Base-by-base conservation (phyloP, 2,329 filamentous ascomycete genomes). In the Aaosphaeria arxii region DNA sequence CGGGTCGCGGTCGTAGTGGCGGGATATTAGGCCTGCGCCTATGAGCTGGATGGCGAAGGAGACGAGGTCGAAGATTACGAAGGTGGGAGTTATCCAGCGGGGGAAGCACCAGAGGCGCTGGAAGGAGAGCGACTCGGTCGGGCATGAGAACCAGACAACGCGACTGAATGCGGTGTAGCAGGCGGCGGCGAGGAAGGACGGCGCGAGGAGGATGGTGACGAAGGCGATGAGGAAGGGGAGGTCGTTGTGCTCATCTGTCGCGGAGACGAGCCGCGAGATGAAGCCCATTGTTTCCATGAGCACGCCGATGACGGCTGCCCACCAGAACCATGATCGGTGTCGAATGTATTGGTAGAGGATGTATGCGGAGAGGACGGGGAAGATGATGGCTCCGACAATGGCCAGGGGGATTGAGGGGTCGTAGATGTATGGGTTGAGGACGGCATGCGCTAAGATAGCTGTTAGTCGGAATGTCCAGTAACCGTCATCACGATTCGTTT, bases 271-370 rank as follows among this genome's bases (percentile, higher is more conserved):
- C 45, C 81, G 76, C 9, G 74, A 77, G 36, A 78, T 59, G 55
- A 82, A 82, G 11, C 80, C 80, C 17, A 82, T 66, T 0, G 67
- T 61, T 55, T 82, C 77, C 58, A 81, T 68, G 24, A 63, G 6
- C 5, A 69, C 54, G 44, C 54, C 64, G 45, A 66, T 63, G 39
- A 68, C 54, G 43, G 60, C 59, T 0, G 64, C 56, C 65, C 65
- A 69, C 57, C 68, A 67, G 50, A 70, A 70, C 59, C 62, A 70
- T 52, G 66, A 63, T 33, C 57, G 57, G 38, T 67, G 57, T n/a
- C 65, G 65, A 32, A 67, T 45, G 47, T 63, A 67, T 46, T 69
- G 65, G 43, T 67, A 66, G 33, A 66, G 39, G 9, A 65, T 62
- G 42, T 62, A 53, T 44, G 49, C 13, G 43, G 62, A 63, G 2